phyloP scores from a whole-genome alignment of 768 basidiomycete genomes.

The Strobilomyces confusus region DNA sequence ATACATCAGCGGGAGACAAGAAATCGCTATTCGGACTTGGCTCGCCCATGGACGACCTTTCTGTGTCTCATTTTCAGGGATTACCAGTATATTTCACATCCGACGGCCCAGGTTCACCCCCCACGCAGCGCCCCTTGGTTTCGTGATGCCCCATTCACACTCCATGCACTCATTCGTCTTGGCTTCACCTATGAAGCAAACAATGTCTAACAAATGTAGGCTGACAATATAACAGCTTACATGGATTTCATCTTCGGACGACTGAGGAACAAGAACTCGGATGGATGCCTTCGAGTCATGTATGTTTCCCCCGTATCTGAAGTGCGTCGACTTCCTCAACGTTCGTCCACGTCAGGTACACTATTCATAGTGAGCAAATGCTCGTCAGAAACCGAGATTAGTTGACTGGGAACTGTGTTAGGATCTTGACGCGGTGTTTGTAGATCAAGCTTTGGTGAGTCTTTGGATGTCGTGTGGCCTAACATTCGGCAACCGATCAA shows the following conservation, averaged over 20 bases:
- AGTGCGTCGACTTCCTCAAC: not conserved
- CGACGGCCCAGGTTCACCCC: not conserved
- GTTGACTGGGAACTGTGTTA: not conserved
- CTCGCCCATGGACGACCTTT: not conserved
- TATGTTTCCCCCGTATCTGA: constrained; percentile 21
- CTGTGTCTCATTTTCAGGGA: constrained; percentile 40
- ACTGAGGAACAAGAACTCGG: constrained; percentile 76
- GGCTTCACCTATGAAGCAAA: constrained; percentile 94
- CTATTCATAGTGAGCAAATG: constrained; percentile 67
- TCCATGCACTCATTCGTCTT: constrained; percentile 89
- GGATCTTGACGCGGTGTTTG: not conserved
- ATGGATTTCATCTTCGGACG: constrained; percentile 86
- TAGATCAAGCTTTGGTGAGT: constrained; percentile 88
- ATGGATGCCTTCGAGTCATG: constrained; percentile 95
- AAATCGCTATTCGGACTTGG: constrained; percentile 58
- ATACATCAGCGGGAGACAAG: constrained; percentile 83
- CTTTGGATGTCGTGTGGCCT: not conserved
- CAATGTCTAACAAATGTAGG: not conserved
- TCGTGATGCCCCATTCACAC: constrained; percentile 93
- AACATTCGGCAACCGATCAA: constrained; percentile 72
- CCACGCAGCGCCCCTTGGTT: constrained; percentile 73
- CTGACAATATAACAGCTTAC: not conserved
- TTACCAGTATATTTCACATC: constrained; percentile 44
- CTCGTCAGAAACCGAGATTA: not conserved
- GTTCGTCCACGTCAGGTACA: constrained; percentile 47